Conservation (phyloP, 768 basidiomycete species). For the Boletus pseudo-olivaceus region DNA sequence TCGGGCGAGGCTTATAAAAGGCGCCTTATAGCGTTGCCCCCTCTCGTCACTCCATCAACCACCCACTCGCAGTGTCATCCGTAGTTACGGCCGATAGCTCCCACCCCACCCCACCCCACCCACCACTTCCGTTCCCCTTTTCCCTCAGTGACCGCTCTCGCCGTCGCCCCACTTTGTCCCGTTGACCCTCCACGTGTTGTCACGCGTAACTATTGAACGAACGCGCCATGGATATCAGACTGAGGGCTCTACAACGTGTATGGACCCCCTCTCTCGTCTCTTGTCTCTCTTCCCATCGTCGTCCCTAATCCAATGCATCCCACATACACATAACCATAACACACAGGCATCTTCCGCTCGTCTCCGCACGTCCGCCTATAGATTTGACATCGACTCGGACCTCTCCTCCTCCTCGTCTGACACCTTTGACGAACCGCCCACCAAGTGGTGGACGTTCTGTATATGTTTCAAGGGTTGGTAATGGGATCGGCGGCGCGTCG, state of each 20-base stretch:
- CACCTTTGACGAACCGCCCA: slow-evolving; percentile 19
- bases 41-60: neutral
- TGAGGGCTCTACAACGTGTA: slow-evolving; percentile 10
- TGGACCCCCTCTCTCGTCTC: neutral
- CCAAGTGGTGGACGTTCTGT: slow-evolving; percentile 22
- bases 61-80: slow-evolving; percentile 1
- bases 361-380: slow-evolving; percentile 12
- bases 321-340: too few relatives aligned
- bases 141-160: neutral
- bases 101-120: neutral
- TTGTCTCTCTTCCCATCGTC: neutral
- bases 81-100: neutral
- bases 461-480: slow-evolving; percentile 27
- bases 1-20: slow-evolving; percentile 13
- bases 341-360: slow-evolving; percentile 7
- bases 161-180: neutral
- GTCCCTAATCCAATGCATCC: neutral
- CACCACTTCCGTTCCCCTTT: neutral
- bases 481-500: slow-evolving; percentile 2
- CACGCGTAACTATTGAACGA: neutral
- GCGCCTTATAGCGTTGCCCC: neutral
- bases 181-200: neutral
- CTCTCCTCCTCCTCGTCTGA: slow-evolving; percentile 24
- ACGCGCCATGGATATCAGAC: slow-evolving; percentile 9
- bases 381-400: slow-evolving; percentile 23